phyloP scores from a whole-genome alignment of 2,329 filamentous ascomycete genomes.

The Talaromyces sp. region DNA sequence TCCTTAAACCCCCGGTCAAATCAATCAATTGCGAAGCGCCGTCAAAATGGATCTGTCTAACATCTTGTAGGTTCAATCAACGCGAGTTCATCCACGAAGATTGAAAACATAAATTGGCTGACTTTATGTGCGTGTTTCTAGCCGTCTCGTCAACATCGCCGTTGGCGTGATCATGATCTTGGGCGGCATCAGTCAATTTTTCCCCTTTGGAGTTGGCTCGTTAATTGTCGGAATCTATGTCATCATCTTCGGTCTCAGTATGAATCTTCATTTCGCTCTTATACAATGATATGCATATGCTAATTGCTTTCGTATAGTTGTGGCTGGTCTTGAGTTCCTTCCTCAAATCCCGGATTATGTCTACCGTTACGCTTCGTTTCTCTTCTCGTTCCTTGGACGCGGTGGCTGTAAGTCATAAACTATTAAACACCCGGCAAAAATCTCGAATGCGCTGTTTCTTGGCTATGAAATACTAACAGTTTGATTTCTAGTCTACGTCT shows the following conservation, averaged over 20 bases:
- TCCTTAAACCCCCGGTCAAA: background rate
- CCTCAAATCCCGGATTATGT: slow-evolving; percentile 81
- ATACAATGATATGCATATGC: background rate
- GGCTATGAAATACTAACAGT: background rate
- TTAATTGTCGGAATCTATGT: slow-evolving; percentile 82
- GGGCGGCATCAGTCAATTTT: slow-evolving; percentile 59
- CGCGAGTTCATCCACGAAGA: background rate
- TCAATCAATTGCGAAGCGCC: background rate
- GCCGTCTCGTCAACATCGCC: slow-evolving; percentile 89
- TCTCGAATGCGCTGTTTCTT: background rate
- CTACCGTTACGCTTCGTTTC: slow-evolving; percentile 89
- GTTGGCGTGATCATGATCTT: slow-evolving; percentile 82
- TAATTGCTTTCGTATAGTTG: slow-evolving; percentile 45
- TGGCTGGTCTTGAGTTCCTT: slow-evolving; percentile 75
- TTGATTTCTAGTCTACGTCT: slow-evolving; percentile 76
- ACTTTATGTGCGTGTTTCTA: slow-evolving; percentile 38
- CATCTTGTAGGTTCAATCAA: slow-evolving; percentile 64
- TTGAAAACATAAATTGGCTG: background rate
- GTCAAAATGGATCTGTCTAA: slow-evolving; percentile 81
- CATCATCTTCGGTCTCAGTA: slow-evolving; percentile 83
- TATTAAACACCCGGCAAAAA: background rate
- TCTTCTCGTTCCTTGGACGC: slow-evolving; percentile 95
- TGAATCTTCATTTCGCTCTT: slow-evolving; percentile 24
- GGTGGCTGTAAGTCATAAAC: slow-evolving; percentile 91
- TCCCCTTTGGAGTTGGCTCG: slow-evolving; percentile 47